Percentiles rank a stretch among this genome's conserved stretches.
Conservation (phyloP, 2,329 filamentous ascomycete species). For the Chaetomium sp. region DNA sequence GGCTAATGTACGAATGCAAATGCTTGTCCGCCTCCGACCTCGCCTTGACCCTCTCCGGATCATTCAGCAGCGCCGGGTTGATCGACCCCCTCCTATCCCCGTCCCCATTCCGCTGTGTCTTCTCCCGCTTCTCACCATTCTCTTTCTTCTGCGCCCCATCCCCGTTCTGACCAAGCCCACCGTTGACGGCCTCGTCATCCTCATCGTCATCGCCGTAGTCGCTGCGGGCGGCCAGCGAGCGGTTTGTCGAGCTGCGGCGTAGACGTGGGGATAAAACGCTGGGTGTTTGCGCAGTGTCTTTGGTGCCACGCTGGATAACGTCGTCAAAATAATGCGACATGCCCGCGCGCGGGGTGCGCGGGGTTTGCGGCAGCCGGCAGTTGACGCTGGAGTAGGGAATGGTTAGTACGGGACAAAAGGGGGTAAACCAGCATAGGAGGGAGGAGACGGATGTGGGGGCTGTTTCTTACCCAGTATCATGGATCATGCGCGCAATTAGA, state of each 20-base stretch:
- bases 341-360: conserved; percentile 73
- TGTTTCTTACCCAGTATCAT: conserved; percentile 74
- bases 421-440: background rate
- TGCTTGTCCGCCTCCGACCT: conserved; percentile 58
- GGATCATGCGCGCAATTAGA: conserved; percentile 91
- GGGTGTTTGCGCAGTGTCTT: conserved; percentile 33
- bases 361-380: conserved; percentile 88
- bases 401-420: conserved; percentile 33
- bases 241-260: conserved; percentile 71
- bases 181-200: background rate
- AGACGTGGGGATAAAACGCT: conserved; percentile 40
- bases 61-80: conserved; percentile 26
- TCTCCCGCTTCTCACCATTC: too few relatives aligned
- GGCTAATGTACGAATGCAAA: conserved; percentile 73
- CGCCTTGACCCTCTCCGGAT: conserved; percentile 45
- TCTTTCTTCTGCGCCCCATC: too few relatives aligned
- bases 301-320: conserved; percentile 53
- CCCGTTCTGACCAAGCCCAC: background rate
- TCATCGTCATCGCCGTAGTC: conserved; percentile 48
- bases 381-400: conserved; percentile 53
- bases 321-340: conserved; percentile 97
- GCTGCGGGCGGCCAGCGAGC: conserved; percentile 77
- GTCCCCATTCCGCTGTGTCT: background rate
- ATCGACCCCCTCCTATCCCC: conserved; percentile 28
- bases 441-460: conserved; percentile 29